Evolutionary conservation across 495 filamentous ascomycete genomes (phyloP).

Genomic region (Physcia stellaris): DNA sequence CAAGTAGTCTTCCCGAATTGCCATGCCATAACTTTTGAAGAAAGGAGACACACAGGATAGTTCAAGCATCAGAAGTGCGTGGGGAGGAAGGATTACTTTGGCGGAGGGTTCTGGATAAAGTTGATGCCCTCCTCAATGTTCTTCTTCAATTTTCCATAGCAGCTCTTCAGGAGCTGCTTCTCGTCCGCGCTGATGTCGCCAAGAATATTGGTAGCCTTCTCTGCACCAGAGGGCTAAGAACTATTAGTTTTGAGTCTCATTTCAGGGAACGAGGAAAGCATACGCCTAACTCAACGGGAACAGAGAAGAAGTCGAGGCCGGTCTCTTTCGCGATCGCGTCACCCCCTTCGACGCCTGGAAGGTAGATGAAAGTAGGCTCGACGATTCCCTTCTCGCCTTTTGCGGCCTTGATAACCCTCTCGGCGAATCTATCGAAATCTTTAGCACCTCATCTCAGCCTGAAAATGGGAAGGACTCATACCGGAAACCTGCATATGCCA

Average conservation of each 20-base stretch:
- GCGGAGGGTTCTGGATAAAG: conserved; percentile 72
- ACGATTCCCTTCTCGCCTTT: conserved; percentile 83
- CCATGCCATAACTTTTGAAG: too few species aligned
- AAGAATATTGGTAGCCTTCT: conserved; percentile 72
- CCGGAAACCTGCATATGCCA: conserved; percentile 95
- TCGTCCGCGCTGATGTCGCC: conserved; percentile 60
- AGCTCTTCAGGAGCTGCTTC: conserved; percentile 69
- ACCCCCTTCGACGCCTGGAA: conserved; percentile 78
- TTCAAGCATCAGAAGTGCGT: background rate
- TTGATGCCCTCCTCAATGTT: conserved; percentile 90
- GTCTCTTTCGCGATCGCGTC: conserved; percentile 67
- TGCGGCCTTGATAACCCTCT: conserved; percentile 77
- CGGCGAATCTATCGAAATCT: conserved; percentile 55
- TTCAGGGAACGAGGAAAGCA: conserved; percentile 21
- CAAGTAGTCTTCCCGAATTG: background rate
- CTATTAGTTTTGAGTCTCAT: background rate
- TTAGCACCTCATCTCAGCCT: conserved; percentile 14
- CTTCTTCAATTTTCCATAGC: conserved; percentile 61
- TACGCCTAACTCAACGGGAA: conserved; percentile 89
- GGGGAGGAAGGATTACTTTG: conserved; percentile 43
- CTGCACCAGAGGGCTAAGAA: conserved; percentile 59
- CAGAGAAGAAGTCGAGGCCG: conserved; percentile 89
- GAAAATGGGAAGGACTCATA: conserved; percentile 22
- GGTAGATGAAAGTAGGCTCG: conserved; percentile 89
- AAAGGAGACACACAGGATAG: too few species aligned